These are phyloP conservation scores for Clarireedia paspali DNA, from an alignment of 2,329 filamentous ascomycete genomes.

Conservation along the genomic window DNA sequence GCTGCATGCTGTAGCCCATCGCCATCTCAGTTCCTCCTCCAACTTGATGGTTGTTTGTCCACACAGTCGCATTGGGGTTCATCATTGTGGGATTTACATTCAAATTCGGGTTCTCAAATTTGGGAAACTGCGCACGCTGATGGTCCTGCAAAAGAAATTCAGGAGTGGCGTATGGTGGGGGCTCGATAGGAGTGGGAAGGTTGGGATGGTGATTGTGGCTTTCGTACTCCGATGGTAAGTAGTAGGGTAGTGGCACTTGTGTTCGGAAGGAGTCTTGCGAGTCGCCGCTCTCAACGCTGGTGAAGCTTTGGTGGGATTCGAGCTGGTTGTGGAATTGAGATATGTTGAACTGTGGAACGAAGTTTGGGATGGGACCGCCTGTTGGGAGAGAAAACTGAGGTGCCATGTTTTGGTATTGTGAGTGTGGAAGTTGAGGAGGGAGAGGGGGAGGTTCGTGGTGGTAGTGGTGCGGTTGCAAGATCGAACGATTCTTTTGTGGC, in stretches of 20 bases:
- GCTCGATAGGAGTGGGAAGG: conserved; percentile 1
- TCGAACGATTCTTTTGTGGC: too few species aligned
- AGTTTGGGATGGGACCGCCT: background rate
- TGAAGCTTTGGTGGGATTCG: background rate
- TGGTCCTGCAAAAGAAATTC: background rate
- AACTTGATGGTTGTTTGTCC: background rate
- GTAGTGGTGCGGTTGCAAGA: too few species aligned
- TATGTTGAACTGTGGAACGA: background rate
- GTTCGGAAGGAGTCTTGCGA: conserved; percentile 19
- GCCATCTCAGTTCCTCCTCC: too few species aligned
- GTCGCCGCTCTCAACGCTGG: background rate
- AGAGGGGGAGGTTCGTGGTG: too few species aligned
- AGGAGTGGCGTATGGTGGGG: conserved; percentile 9
- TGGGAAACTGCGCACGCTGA: background rate
- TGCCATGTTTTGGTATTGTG: too few species aligned
- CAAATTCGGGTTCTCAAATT: background rate
- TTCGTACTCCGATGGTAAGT: conserved; percentile 11
- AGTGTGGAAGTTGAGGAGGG: too few species aligned
- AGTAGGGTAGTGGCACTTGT: conserved; percentile 20
- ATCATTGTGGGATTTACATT: background rate
- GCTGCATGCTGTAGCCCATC: background rate
- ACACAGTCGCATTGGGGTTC: background rate
- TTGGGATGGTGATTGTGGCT: background rate
- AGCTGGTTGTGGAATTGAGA: background rate
- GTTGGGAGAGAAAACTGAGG: background rate